Base-by-base conservation (phyloP, 345 rosid genomes). In the Geranium brycei region DNA sequence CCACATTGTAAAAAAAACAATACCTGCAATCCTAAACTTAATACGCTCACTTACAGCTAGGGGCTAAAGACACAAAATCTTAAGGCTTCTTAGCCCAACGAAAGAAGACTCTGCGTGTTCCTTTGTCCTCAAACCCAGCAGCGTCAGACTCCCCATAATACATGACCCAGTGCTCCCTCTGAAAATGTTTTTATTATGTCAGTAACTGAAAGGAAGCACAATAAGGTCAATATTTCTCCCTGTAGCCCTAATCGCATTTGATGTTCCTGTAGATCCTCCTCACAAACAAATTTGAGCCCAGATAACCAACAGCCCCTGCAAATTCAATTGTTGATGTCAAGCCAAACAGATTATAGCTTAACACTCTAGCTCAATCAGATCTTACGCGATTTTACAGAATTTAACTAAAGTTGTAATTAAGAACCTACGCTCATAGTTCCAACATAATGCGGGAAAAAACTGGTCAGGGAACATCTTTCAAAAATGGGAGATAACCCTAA, bases 261-360 rank as follows among this genome's bases (percentile, higher is more conserved):
- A 90, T 78, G 95, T 23, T 23, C 28, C 28, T 23, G 28, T 23
- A 23, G 28, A 23, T 23, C 28, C 28, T 23, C 28, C 28, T 81
- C 73, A 90, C 95, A 61, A 90, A 90, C 84, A 87, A 78, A 74
- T 90, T 85, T 13, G 97, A 90, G 51, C 97, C 97, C 16, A 90
- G 76, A 66, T 82, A 84, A 41, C 97, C 97, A 58, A 90, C 95
- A 69, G 97, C 97, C 63, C 97, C 97, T 90, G 85, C 76, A 23
- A 23, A 23, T 23, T 23, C 28, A 23, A 23, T 23, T 2, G 28
- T 23, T 1, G 28, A 23, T 23, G 28, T 23, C 28, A 23, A 23
- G 28, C 28, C 28, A 23, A 23, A 23, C 28, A 23, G 28, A 23
- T 23, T 23, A 23, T 23, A 23, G 28, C 28, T 23, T 23, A 23